Base-by-base conservation (phyloP, 139 green algal genomes). In the Pleodorina starrii region DNA sequence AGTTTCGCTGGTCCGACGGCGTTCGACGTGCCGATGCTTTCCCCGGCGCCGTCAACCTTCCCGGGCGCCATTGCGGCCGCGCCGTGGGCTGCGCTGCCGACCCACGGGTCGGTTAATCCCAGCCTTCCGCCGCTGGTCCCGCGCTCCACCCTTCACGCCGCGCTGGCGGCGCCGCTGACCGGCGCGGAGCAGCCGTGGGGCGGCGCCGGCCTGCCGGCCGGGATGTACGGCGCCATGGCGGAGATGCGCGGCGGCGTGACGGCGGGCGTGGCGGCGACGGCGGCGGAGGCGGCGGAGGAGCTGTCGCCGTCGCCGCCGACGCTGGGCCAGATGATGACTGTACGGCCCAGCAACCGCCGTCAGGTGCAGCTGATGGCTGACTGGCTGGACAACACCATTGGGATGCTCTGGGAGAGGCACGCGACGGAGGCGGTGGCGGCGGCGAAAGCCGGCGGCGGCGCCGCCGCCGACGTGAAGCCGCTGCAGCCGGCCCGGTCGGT, bases 331-430 rank as follows among this genome's bases (percentile, higher is more conserved):
- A 50, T 90, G 40, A 90, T 90, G 25, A 71, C 1, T 17, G 74
- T 32, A 21, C 46, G 54, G 17, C 63, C 87, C 51, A 77, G 60
- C 46, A 36, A 21, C 5, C 78, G 68, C 14, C 51, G 72, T 25
- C 84, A 90, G 46, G 63, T 89, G 23, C 90, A 92, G 46, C 79
- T 92, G 35, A 89, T 90, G 79, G 85, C 85, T 14, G 85, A 92
- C 40, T 92, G 90, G 90, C 57, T 92, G 36, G 90, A 92, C 71
- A 40, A 7, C n/a, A 63, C 69, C 7, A 73, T 89, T n/a, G 84
- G 59, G 2, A 2, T 44, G 21, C 29, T 90, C 44, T 89, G 77
- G 79, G 83, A 92, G 76, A 43, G 57, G 19, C 84, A 90, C 43
- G 27, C 29, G 60, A 36, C 21, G 44, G 19, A 9, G 81, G 72